Evolutionary conservation across 2,329 filamentous ascomycete genomes (phyloP), one percentile per base, ranked within the genome.

Genomic region (Clarireedia homoeocarpa): DNA sequence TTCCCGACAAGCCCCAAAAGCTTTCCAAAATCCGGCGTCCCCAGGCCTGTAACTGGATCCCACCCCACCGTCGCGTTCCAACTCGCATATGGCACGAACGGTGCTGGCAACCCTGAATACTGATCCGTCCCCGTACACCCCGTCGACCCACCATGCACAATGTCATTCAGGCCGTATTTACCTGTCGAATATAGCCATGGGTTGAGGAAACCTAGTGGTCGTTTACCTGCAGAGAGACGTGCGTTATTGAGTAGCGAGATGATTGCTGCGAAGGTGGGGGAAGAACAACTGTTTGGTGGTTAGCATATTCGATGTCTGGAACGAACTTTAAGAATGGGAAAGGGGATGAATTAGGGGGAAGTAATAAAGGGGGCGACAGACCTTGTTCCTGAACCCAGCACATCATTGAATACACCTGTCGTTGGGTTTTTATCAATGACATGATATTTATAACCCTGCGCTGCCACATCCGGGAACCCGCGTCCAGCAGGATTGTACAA

Each of bases 231-330:
- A 0, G 74, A 69, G 17, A 85, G 67, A 36, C 81, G 72, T 0
- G 78, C 80, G 62, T 86, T 83, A 62, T 87, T 87, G 55, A 87
- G 70, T 4, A 87, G 74, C 1, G 79, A 73, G 42, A 88, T 71
- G 48, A 87, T 73, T 6, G 75, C 78, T 0, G 80, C 78, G 24
- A 81, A 80, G 0, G 81, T 71, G 0, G 85, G 85, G 0, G 79
- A 70, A 0, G 83, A 77, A 10, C 81, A 81, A 77, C 59, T 69
- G 59, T 1, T 48, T 62, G 15, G 63, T 64, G 10, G 20, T 49
- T 39, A 39, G 48, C 30, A 34, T 47, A 4, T 54, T 54, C 20
- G 52, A 42, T 42, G n/a, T 42, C 39, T 42, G 23, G 6, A 4
- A 20, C 15, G 30, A 39, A 1, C 9, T 9, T 9, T 23, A 1